Conservation (phyloP, 1,284 basidiomycete genomes). For the Trichosporon sp. region DNA sequence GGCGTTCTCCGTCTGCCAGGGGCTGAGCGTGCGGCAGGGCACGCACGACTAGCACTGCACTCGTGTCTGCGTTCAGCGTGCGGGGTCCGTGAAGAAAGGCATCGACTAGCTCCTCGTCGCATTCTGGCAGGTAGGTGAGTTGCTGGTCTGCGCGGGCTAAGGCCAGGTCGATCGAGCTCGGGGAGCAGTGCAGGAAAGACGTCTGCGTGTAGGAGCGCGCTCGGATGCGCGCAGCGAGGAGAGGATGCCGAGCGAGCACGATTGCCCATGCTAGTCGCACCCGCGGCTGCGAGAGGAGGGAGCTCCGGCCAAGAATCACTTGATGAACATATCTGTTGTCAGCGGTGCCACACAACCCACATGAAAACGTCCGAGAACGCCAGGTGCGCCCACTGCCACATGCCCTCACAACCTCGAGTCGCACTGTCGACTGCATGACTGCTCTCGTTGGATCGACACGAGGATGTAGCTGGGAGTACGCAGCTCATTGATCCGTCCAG, state of each 20-base stretch:
- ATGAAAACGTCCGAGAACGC: too few species aligned
- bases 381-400: neutral
- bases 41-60: neutral
- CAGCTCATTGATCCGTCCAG: too few species aligned
- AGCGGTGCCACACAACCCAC: neutral
- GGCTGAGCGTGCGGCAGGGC: too few species aligned
- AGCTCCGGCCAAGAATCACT: neutral
- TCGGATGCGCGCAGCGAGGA: neutral
- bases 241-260: neutral
- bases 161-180: neutral
- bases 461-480: too few species aligned
- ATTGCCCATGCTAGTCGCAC: neutral
- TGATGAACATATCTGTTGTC: neutral
- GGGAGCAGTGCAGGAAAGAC: neutral
- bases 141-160: neutral
- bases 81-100: neutral
- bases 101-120: neutral
- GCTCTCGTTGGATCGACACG: too few species aligned
- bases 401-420: neutral
- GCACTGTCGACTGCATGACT: too few species aligned
- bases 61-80: neutral
- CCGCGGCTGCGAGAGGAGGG: neutral
- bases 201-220: neutral
- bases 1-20: neutral
- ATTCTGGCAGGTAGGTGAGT: neutral